Conservation (phyloP, 768 basidiomycete species). For the Russula foetens region DNA sequence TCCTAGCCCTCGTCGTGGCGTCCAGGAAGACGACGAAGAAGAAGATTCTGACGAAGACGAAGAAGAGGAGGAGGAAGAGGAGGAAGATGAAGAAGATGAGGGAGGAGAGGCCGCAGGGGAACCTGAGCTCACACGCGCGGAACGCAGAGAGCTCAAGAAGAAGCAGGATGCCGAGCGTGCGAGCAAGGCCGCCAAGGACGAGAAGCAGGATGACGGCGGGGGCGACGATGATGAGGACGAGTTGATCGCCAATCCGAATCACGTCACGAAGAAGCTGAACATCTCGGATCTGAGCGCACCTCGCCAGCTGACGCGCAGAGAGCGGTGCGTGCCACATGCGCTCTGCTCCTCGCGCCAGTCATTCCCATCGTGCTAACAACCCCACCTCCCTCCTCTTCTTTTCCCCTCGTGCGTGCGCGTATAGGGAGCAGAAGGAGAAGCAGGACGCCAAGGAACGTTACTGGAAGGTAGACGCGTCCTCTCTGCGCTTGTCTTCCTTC, state of each 20-base stretch:
- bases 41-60: slow-evolving; percentile 23
- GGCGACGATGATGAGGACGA: slow-evolving; percentile 51
- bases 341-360: too few species aligned
- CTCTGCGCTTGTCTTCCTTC: neutral
- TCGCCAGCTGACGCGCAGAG: slow-evolving; percentile 52
- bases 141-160: slow-evolving; percentile 80
- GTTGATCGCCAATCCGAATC: slow-evolving; percentile 74
- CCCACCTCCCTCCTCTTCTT: too few species aligned
- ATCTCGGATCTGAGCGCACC: slow-evolving; percentile 67
- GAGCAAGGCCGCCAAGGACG: slow-evolving; percentile 32
- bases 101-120: slow-evolving; percentile 27
- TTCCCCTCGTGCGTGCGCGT: too few species aligned
- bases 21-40: slow-evolving; percentile 26
- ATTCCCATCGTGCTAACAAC: too few species aligned
- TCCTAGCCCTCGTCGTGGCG: slow-evolving; percentile 3
- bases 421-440: slow-evolving; percentile 87
- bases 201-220: slow-evolving; percentile 32
- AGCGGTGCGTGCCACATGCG: slow-evolving; percentile 38
- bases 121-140: slow-evolving; percentile 58
- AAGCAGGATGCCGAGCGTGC: slow-evolving; percentile 43
- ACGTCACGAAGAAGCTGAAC: slow-evolving; percentile 60
- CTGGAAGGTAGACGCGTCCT: slow-evolving; percentile 70
- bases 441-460: slow-evolving; percentile 82
- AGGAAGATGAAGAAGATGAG: slow-evolving; percentile 33
- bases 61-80: slow-evolving; percentile 35